Conservation (phyloP, 495 filamentous ascomycete genomes). For the Penicillium egyptiacum region DNA sequence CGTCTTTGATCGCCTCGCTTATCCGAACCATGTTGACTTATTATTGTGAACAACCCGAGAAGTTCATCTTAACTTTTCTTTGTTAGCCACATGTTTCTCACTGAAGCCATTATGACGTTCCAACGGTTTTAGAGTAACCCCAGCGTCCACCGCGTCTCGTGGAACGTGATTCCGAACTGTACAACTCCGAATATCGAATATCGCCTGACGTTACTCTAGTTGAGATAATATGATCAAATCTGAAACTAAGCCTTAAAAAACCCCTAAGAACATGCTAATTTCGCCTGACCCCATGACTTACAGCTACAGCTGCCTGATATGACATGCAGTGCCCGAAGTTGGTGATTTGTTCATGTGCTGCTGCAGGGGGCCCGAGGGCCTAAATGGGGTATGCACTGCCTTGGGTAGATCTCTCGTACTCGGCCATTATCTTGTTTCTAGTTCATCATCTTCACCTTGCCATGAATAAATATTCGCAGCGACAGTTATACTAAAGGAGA, state of each 20-base stretch:
- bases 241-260: not conserved
- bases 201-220: not conserved
- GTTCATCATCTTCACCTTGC: not conserved
- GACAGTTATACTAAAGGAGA: not conserved
- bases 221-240: not conserved
- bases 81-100: not conserved
- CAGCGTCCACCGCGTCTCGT: not conserved
- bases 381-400: not conserved
- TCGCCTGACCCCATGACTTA: not conserved
- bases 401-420: not conserved
- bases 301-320: not conserved
- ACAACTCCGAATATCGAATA: constrained; percentile 1
- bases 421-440: not conserved
- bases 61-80: not conserved
- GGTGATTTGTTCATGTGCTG: not conserved
- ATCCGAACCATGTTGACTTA: constrained; percentile 22
- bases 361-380: not conserved
- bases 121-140: not conserved
- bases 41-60: not conserved
- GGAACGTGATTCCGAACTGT: constrained; percentile 9
- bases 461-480: not conserved
- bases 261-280: not conserved
- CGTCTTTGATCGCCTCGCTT: constrained; percentile 35
- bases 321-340: not conserved
- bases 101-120: constrained; percentile 10